Evolutionary conservation across 176 grass and related monocot genomes (phyloP).

Genomic region (Musa beccarii): DNA sequence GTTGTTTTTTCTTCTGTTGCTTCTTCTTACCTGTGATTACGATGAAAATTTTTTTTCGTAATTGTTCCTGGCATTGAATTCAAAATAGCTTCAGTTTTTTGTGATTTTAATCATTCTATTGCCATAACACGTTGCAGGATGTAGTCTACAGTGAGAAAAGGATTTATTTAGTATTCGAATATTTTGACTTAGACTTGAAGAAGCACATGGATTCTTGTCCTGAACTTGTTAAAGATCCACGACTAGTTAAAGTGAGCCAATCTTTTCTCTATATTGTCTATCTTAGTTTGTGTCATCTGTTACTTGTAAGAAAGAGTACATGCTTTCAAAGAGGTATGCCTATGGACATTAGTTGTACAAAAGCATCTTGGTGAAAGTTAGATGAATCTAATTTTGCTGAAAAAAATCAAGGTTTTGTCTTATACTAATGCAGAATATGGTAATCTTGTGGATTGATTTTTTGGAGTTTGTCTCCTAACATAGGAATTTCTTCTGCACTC

Average conservation of each 20-base stretch:
- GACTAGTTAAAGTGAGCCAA: conserved; percentile 42
- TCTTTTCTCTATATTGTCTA: background rate
- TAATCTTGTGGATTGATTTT: no score
- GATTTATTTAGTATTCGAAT: conserved; percentile 83
- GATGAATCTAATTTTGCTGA: no score
- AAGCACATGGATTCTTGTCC: conserved; percentile 25
- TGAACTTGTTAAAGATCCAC: conserved; percentile 52
- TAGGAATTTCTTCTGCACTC: no score
- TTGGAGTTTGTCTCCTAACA: no score
- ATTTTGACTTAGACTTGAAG: conserved; percentile 66
- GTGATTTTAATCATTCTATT: background rate
- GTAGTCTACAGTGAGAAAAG: conserved; percentile 62
- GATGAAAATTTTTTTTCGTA: background rate
- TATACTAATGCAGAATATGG: no score
- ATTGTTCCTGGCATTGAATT: background rate
- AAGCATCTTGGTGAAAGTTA: no score
- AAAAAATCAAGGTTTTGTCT: no score
- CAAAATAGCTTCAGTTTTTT: no score
- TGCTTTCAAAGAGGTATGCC: no score
- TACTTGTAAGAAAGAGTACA: background rate
- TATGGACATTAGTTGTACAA: no score
- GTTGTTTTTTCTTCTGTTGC: no score
- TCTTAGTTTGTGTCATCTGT: background rate
- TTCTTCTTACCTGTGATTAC: no score
- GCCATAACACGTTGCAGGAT: conserved; percentile 59